Conservation (phyloP, 148 eudicot species). For the Fagopyrum esculentum region DNA sequence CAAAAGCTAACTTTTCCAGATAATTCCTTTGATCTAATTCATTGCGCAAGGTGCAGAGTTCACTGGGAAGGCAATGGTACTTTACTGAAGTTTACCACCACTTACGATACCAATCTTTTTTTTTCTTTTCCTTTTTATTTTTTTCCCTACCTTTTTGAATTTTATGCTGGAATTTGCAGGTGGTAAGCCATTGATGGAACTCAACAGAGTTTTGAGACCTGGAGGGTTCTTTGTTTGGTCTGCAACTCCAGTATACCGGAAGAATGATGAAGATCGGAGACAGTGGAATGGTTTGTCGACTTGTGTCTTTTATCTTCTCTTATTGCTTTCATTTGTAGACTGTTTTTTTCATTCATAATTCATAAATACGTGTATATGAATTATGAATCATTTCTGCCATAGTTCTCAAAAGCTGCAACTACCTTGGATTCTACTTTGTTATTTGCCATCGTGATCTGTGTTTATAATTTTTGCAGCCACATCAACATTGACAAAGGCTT, state of each 20-base stretch:
- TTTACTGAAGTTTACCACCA: conserved; percentile 5
- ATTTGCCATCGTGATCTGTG: background rate
- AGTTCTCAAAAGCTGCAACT: background rate
- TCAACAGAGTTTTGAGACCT: conserved; percentile 84
- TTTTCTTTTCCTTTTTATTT: background rate
- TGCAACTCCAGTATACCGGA: conserved; percentile 87
- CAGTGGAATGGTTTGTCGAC: conserved; percentile 66
- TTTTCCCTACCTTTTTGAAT: background rate
- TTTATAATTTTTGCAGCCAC: conserved; percentile 40
- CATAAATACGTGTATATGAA: background rate
- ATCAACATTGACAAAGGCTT: conserved; percentile 47
- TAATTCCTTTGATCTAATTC: conserved; percentile 78
- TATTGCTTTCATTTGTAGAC: background rate
- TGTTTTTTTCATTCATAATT: background rate
- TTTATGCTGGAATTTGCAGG: conserved; percentile 35
- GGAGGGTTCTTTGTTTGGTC: conserved; percentile 96
- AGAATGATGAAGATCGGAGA: conserved; percentile 47
- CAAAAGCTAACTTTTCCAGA: conserved; percentile 94
- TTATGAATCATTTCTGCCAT: background rate
- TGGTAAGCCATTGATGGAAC: conserved; percentile 86
- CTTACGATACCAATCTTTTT: conserved; percentile 4
- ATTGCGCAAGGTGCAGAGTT: conserved; percentile 98
- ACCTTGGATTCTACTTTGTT: background rate
- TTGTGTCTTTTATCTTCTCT: background rate
- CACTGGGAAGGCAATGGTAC: conserved; percentile 96